Base-by-base conservation (phyloP, 257 asterid species). In the Capsicum chinense region DNA sequence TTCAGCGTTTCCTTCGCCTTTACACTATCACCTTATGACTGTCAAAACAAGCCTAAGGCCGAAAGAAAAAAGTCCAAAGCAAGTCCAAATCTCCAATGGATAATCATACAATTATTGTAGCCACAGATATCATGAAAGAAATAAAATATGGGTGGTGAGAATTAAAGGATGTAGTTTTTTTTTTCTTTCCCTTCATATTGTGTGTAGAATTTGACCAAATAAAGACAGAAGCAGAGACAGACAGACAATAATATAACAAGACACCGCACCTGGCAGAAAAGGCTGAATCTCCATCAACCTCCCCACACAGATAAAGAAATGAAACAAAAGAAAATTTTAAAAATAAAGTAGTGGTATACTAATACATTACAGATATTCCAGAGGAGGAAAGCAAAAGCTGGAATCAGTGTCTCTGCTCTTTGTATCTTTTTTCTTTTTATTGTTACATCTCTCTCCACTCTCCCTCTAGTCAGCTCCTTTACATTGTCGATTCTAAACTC, bases 301-400 rank as follows among this genome's bases (percentile, higher is more conserved):
- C 83, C 71, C 60, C 83, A 73, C 42, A 54, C 1, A 17, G 83
- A 71, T 48, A 56, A 35, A 19, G 15, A 3, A 73, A 16, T 26
- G 26, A 26, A 26, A 26, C 26, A 26, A 26, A 26, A 19, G 19
- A 57, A 64, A 35, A 17, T 7, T 26, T 26, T 0, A 62, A 82
- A 83, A 10, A 3, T 1, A 12, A 1, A 16, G n/a, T 16, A 7
- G 80, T 68, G 9, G 26, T 79, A 83, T 52, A 74, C 14, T 74
- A 76, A 78, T 54, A 78, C 50, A 78, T 50, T 54, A 78, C 50
- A 54, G 64, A 78, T 78, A 78, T 78, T 78, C 62, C 60, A 84
- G 10, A 48, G 64, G 39, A 68, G 39, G 60, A 86, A 88, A 70
- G 81, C 88, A 85, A 84, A 90, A 89, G 91, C 93, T 86, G 93